phyloP scores from a whole-genome alignment of 1,284 basidiomycete genomes.

The Heliocybe sulcata region DNA sequence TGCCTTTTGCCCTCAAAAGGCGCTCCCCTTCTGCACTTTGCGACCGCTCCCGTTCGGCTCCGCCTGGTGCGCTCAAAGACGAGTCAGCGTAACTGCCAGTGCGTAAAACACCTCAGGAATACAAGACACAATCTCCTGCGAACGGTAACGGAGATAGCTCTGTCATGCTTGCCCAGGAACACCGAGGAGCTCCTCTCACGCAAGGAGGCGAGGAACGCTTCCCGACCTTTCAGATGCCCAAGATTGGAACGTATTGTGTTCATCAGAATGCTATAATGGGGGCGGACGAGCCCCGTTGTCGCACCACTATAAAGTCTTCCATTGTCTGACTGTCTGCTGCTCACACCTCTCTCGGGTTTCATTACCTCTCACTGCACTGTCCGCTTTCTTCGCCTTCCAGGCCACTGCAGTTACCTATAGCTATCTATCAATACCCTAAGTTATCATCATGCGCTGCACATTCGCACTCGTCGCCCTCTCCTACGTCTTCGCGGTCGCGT shows the following conservation, averaged over 20 bases:
- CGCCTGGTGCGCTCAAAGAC: not conserved
- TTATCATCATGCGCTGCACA: conserved; percentile 45
- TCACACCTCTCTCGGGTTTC: not conserved
- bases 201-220: not conserved
- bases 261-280: not conserved
- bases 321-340: not conserved
- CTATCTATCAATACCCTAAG: not conserved
- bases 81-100: not conserved
- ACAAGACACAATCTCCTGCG: not conserved
- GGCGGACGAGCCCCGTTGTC: not conserved
- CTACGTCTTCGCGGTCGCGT: conserved; percentile 31
- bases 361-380: not conserved
- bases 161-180: not conserved
- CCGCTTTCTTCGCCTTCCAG: not conserved
- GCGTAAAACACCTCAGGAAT: not conserved
- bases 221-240: not conserved
- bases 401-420: not conserved
- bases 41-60: not conserved
- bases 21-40: not conserved
- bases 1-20: not conserved
- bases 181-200: not conserved
- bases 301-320: not conserved
- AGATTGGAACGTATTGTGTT: not conserved
- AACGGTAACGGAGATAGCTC: not conserved
- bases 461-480: conserved; percentile 33